Percentiles rank a stretch among this genome's conserved stretches.
These are phyloP conservation scores for Trichophyton benhamiae DNA, from an alignment of 2,329 filamentous ascomycete genomes.

Conservation along the genomic window DNA sequence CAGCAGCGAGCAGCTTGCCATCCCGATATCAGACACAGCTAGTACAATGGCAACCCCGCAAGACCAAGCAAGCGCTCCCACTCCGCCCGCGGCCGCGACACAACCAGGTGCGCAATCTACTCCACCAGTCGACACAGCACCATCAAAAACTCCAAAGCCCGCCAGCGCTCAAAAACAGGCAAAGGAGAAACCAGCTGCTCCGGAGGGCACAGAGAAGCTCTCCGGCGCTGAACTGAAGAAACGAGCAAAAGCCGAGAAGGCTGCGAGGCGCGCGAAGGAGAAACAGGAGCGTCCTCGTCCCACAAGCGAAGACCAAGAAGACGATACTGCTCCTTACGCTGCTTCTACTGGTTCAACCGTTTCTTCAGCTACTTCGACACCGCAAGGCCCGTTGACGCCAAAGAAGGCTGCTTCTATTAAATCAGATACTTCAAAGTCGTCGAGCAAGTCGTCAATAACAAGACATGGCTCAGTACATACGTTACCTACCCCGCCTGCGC, in stretches of 20 bases:
- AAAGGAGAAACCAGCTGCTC: constrained; percentile 1
- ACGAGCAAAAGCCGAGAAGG: constrained; percentile 80
- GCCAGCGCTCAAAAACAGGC: background rate
- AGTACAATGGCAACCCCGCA: background rate
- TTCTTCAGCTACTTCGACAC: constrained; percentile 4
- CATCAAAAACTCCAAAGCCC: background rate
- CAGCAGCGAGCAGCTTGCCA: background rate
- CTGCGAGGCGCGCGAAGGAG: constrained; percentile 63
- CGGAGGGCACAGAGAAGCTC: constrained; percentile 24
- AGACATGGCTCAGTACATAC: constrained; percentile 28
- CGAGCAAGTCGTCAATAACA: constrained; percentile 14
- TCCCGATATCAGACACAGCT: background rate
- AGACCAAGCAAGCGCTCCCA: background rate
- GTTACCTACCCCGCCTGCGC: constrained; percentile 16
- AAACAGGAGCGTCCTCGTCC: constrained; percentile 37
- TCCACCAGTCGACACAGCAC: background rate
- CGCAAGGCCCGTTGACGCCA: constrained; percentile 16
- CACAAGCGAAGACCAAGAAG: constrained; percentile 21
- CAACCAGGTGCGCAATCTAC: background rate
- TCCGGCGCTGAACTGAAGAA: constrained; percentile 68
- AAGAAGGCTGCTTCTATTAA: constrained; percentile 16
- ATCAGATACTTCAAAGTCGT: constrained; percentile 20
- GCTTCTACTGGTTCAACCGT: constrained; percentile 4
- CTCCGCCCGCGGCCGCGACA: background rate
- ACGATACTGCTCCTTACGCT: constrained; percentile 9